These are phyloP conservation scores for Pseudoturritis turrita DNA, from an alignment of 345 rosid species.

Conservation along the genomic window DNA sequence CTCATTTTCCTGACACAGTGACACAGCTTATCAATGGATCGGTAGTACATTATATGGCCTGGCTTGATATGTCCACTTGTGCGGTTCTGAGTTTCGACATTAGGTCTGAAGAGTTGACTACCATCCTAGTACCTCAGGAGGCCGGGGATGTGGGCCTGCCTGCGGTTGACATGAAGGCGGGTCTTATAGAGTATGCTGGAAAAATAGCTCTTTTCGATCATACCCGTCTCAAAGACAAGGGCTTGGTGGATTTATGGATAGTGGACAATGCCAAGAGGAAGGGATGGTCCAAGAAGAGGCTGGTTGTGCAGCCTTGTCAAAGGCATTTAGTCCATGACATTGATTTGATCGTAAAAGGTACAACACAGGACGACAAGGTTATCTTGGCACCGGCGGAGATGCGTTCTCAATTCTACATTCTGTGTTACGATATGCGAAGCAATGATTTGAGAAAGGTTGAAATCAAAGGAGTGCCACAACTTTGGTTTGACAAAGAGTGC, in stretches of 20 bases:
- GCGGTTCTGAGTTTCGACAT: conserved; percentile 1
- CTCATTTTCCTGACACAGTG: not conserved
- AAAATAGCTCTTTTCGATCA: not conserved
- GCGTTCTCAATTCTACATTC: not conserved
- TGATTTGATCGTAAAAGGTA: not conserved
- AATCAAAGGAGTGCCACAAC: conserved; percentile 9
- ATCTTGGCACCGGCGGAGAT: not conserved
- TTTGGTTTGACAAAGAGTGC: not conserved
- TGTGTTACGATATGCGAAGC: not conserved
- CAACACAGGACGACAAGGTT: conserved; percentile 2
- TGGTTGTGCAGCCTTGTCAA: conserved; percentile 5
- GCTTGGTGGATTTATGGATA: not conserved
- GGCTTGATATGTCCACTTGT: not conserved
- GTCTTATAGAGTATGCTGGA: not conserved
- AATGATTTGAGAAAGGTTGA: conserved; percentile 7
- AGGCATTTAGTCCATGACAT: not conserved
- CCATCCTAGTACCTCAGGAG: not conserved
- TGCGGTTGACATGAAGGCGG: not conserved
- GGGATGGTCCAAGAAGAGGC: not conserved
- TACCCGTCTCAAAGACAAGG: not conserved
- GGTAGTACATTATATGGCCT: not conserved
- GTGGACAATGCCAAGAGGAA: not conserved
- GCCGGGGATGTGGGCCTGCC: not conserved
- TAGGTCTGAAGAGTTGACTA: not conserved
- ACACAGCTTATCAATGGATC: not conserved